Evolutionary conservation across 2,329 filamentous ascomycete species (phyloP), one percentile per base, ranked within the genome.

Genomic region (Pseudogymnoascus pannorum): DNA sequence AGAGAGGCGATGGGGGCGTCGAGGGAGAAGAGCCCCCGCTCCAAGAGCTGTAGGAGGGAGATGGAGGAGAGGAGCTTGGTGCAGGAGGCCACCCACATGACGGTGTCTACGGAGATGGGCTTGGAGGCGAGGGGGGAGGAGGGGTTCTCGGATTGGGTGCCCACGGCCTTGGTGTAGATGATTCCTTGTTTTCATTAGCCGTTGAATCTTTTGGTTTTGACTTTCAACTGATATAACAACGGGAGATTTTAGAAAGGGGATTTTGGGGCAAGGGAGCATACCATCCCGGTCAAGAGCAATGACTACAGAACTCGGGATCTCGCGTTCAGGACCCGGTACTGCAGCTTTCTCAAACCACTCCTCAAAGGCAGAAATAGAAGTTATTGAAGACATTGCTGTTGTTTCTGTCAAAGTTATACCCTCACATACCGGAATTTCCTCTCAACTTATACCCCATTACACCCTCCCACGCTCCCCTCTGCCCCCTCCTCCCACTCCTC

Each of bases 1-100:
- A 91, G 91, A 14, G 93, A 93, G 74, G 97, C 93, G 69, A 87
- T 78, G 35, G 93, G 24, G 1, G 8, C n/a, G 8, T 54, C 44
- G 2, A 31, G 24, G 2, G n/a, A 29, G n/a, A 54, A n/a, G 24
- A 54, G 44, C 2, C 26, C 44, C 9, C n/a, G n/a, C 24, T 54
- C 44, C 9, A 54, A 2, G 24, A 31, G 44, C 44, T 31, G 42
- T 4, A 54, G 16, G n/a, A 54, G 24, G n/a, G 26, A 54, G n/a
- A 54, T 54, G 44, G 44, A 31, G 8, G 44, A 16, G 8, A 54
- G 24, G 26, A 54, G 44, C 8, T 54, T 51, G n/a, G 24, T 40
- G 16, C 18, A 22, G 31, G 57, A 58, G 16, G 57, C 31, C 5
- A 35, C 20, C 36, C 14, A 35, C 20, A 31, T 36, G 16, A 26